These are phyloP conservation scores for Straminergon stramineum DNA, from an alignment of 225 moss, liverwort and hornwort genomes.

Conservation along the genomic window DNA sequence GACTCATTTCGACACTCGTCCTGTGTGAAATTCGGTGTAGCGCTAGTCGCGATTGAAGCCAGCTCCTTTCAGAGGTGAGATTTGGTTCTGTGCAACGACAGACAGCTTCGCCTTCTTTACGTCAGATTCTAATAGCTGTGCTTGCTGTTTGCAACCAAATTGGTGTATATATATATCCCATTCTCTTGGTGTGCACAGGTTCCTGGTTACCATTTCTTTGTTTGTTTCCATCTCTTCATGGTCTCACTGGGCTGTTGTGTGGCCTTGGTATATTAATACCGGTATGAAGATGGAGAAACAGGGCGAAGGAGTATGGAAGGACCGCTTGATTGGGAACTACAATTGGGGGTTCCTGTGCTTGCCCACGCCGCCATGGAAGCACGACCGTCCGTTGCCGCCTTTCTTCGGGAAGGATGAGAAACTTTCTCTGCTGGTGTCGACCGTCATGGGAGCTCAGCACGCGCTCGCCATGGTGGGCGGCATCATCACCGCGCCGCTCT, in stretches of 20 bases:
- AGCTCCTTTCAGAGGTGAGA: not conserved
- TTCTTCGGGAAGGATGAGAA: slow-evolving; percentile 78
- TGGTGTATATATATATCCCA: not conserved
- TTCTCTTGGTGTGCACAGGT: not conserved
- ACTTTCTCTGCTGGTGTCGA: slow-evolving; percentile 45
- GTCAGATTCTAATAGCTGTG: not conserved
- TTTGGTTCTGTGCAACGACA: not conserved
- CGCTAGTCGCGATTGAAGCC: not conserved
- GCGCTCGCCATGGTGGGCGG: slow-evolving; percentile 94
- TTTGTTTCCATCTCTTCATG: not conserved
- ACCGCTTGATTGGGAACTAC: slow-evolving; percentile 57
- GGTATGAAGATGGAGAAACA: slow-evolving; percentile 21
- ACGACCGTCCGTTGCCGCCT: slow-evolving; percentile 51
- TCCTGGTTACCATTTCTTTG: not conserved
- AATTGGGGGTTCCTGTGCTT: slow-evolving; percentile 66
- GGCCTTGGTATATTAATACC: not conserved
- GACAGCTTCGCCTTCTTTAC: not conserved
- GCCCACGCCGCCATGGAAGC: slow-evolving; percentile 60
- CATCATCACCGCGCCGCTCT: slow-evolving; percentile 71
- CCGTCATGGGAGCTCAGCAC: slow-evolving; percentile 87
- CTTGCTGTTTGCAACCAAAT: not conserved
- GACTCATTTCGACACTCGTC: not conserved
- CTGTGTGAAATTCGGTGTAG: not conserved
- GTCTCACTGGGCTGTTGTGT: not conserved
- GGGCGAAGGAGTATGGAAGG: not conserved